Conservation (phyloP, 192 early-diverging fungal species). For the Spizellomyces sp. region DNA sequence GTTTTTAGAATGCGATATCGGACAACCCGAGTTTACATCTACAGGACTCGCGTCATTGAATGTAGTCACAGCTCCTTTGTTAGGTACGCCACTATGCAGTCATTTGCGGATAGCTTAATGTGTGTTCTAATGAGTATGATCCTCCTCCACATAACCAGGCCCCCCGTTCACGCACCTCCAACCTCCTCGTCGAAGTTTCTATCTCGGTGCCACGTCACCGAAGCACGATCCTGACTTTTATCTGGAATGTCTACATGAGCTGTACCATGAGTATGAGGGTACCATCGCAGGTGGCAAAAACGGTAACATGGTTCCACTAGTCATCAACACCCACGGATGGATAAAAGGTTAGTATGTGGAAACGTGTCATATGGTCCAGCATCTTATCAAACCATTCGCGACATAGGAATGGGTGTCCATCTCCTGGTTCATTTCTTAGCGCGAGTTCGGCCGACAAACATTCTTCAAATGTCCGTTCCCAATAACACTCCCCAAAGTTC, state of each 20-base stretch:
- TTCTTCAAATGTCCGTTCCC: slow-evolving; percentile 55
- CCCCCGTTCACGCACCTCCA: slow-evolving; percentile 79
- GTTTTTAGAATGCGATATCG: slow-evolving; percentile 90
- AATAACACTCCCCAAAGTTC: slow-evolving; percentile 6
- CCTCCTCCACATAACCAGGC: slow-evolving; percentile 26
- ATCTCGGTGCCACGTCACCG: slow-evolving; percentile 75
- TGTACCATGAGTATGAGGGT: slow-evolving; percentile 61
- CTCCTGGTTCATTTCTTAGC: slow-evolving; percentile 71
- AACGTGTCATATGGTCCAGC: slow-evolving; percentile 6
- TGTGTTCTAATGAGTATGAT: background rate
- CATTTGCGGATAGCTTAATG: background rate
- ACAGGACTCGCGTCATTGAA: slow-evolving; percentile 80
- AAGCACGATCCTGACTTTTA: slow-evolving; percentile 84
- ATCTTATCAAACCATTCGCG: slow-evolving; percentile 12
- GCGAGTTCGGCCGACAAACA: slow-evolving; percentile 64
- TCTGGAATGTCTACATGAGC: slow-evolving; percentile 61
- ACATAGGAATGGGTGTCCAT: slow-evolving; percentile 75
- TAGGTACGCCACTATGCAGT: slow-evolving; percentile 41
- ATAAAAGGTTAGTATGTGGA: slow-evolving; percentile 60
- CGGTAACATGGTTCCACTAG: slow-evolving; percentile 63
- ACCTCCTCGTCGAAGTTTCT: slow-evolving; percentile 67
- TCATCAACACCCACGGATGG: slow-evolving; percentile 97
- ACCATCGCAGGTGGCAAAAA: slow-evolving; percentile 30
- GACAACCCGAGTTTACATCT: slow-evolving; percentile 88
- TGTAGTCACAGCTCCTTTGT: slow-evolving; percentile 65